Evolutionary conservation across 2,329 filamentous ascomycete genomes (phyloP), one percentile per base, ranked within the genome.

Genomic region (Fusarium xyrophilum): DNA sequence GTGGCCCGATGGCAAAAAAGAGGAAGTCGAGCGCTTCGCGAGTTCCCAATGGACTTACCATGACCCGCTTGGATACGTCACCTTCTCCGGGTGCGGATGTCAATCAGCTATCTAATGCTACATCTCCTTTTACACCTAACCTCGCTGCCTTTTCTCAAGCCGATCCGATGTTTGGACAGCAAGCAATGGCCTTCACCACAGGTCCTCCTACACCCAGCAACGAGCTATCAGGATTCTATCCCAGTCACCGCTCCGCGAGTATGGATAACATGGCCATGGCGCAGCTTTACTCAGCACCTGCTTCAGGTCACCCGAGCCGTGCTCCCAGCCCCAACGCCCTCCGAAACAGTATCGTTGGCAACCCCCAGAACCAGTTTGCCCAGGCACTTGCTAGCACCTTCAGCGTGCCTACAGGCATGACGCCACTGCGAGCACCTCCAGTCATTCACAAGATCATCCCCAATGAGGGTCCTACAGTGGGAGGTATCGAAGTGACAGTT

Each of bases 401-500:
- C 6, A 77, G 79, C 23, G 78, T 86, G 33, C 82, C 86, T 30
- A 76, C 87, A 30, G 79, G 77, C 11, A 79, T 85, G 57, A 82
- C 82, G 50, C 82, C 83, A 43, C 80, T 84, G n/a, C 80, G 84
- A 32, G 57, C 70, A 2, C 76, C 79, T 14, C 82, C 86, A 5
- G 87, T 90, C 21, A 95, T 96, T 25, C 90, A 93, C 76, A 95
- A 94, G 76, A 85, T 97, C 65, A 92, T 96, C 36, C 93, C 94
- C 1, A 86, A 86, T 32, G 92, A 96, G 77, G 93, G 93, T 0
- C 92, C 93, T 10, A 92, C 89, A 61, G 88, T 88, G 36, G 93
- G 93, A 62, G 93, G 93, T 42, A 93, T 93, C 54, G 93, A 97
- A 77, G 93, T 97, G 6, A 95, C 92, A 0, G 87, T 96, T 58